Percentiles rank a stretch among this genome's conserved stretches.
phyloP scores from a whole-genome alignment of 2,329 filamentous ascomycete species.

The Diplodia mutila region DNA sequence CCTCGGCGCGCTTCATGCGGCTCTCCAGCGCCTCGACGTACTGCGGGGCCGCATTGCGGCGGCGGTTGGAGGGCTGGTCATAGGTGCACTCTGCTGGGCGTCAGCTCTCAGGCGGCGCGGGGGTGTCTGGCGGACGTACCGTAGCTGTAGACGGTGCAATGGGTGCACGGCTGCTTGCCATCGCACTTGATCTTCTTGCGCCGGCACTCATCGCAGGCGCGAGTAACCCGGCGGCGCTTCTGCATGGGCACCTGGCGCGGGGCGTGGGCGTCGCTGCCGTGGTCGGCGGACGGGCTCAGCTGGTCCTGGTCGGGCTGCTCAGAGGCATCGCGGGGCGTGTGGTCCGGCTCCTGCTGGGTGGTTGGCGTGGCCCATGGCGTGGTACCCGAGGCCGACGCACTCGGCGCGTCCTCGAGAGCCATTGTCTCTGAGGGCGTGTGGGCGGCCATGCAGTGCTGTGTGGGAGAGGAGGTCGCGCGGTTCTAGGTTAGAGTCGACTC shows the following conservation, averaged over 20 bases:
- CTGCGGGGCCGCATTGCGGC: slow-evolving; percentile 87
- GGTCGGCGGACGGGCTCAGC: slow-evolving; percentile 9
- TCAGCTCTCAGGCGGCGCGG: slow-evolving; percentile 16
- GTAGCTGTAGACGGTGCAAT: slow-evolving; percentile 98
- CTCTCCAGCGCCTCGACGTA: slow-evolving; percentile 89
- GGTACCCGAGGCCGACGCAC: not conserved
- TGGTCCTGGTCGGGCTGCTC: slow-evolving; percentile 17
- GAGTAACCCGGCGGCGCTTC: slow-evolving; percentile 49
- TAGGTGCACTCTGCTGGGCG: slow-evolving; percentile 80
- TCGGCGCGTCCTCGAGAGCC: slow-evolving; percentile 19
- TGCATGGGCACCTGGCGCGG: slow-evolving; percentile 25
- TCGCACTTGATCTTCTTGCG: slow-evolving; percentile 61
- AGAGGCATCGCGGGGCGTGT: slow-evolving; percentile 19
- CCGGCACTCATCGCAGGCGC: slow-evolving; percentile 49
- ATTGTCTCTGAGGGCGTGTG: slow-evolving; percentile 22
- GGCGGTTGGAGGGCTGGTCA: slow-evolving; percentile 89
- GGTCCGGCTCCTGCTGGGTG: slow-evolving; percentile 11
- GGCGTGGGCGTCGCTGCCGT: not conserved
- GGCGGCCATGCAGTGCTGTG: slow-evolving; percentile 13
- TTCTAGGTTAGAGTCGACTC: slow-evolving; percentile 18
- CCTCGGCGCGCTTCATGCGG: slow-evolving; percentile 80
- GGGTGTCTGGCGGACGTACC: slow-evolving; percentile 57
- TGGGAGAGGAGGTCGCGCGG: not conserved
- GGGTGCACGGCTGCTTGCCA: slow-evolving; percentile 67
- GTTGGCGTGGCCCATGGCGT: slow-evolving; percentile 8